Evolutionary conservation across 257 asterid species (phyloP).

Genomic region (Fraxinus pennsylvanica): DNA sequence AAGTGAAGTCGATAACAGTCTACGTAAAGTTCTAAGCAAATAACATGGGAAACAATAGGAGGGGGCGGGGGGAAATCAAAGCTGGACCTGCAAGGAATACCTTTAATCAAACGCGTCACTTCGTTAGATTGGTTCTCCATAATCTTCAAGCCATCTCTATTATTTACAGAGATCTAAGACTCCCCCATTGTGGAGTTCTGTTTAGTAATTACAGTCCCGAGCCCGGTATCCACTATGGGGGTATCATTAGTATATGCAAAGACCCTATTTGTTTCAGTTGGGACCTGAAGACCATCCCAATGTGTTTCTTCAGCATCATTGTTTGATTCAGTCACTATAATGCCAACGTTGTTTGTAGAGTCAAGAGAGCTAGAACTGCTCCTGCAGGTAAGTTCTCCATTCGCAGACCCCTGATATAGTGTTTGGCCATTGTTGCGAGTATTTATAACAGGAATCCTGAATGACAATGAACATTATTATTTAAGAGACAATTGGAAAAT

Average conservation of each 20-base stretch:
- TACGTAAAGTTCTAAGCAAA: not conserved
- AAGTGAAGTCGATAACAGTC: not conserved
- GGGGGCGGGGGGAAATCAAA: not conserved
- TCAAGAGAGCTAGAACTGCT: constrained; percentile 42
- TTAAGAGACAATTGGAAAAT: not conserved
- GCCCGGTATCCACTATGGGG: constrained; percentile 38
- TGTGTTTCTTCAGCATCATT: constrained; percentile 35
- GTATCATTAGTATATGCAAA: constrained; percentile 55
- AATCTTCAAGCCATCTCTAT: constrained; percentile 42
- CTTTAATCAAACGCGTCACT: constrained; percentile 50
- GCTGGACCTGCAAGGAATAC: constrained; percentile 27
- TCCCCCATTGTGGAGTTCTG: constrained; percentile 31
- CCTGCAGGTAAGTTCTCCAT: constrained; percentile 30
- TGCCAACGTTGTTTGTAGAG: constrained; percentile 34
- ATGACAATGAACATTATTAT: constrained; percentile 3
- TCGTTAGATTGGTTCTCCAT: constrained; percentile 44
- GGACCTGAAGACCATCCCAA: constrained; percentile 43
- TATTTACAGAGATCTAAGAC: constrained; percentile 56
- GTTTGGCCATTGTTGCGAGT: constrained; percentile 35
- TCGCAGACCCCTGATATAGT: constrained; percentile 40
- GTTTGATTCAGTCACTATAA: constrained; percentile 27
- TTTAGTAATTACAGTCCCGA: constrained; percentile 62
- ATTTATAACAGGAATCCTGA: constrained; percentile 37
- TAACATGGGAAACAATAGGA: not conserved
- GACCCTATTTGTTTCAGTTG: constrained; percentile 41